Conservation (phyloP, 805 yeast species). For the Monosporozyma solicola region DNA sequence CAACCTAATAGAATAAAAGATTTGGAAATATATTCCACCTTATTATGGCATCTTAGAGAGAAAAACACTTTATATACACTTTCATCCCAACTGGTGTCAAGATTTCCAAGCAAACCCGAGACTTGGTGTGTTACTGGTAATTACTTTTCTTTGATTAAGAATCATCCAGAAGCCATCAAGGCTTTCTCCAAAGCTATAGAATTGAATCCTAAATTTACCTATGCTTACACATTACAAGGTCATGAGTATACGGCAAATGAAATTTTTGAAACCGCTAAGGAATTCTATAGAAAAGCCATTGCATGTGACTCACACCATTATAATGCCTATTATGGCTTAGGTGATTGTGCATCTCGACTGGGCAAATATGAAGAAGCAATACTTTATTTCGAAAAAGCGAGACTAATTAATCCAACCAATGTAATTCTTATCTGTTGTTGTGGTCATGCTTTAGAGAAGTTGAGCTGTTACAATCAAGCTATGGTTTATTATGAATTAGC, state of each 20-base stretch:
- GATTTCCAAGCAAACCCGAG: slow-evolving; percentile 58
- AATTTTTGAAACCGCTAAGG: slow-evolving; percentile 81
- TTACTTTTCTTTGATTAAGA: slow-evolving; percentile 70
- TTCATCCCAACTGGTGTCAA: slow-evolving; percentile 69
- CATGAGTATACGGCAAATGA: slow-evolving; percentile 86
- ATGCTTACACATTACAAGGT: slow-evolving; percentile 88
- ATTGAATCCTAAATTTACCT: slow-evolving; percentile 61
- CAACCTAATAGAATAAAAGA: slow-evolving; percentile 78
- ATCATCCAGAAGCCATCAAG: slow-evolving; percentile 81
- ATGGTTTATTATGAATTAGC: slow-evolving; percentile 77
- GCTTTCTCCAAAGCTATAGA: slow-evolving; percentile 76
- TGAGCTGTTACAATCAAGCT: slow-evolving; percentile 61
- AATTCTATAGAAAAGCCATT: slow-evolving; percentile 71
- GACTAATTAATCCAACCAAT: slow-evolving; percentile 81
- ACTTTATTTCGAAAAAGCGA: slow-evolving; percentile 78
- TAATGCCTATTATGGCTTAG: slow-evolving; percentile 92
- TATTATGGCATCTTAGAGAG: slow-evolving; percentile 85
- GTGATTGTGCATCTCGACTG: slow-evolving; percentile 81
- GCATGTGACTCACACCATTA: slow-evolving; percentile 74
- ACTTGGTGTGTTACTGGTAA: slow-evolving; percentile 93
- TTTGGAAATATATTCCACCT: slow-evolving; percentile 85
- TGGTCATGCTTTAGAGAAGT: slow-evolving; percentile 83
- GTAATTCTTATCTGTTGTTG: slow-evolving; percentile 85
- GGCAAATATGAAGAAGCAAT: slow-evolving; percentile 83
- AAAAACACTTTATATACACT: slow-evolving; percentile 71